These are phyloP conservation scores for Polygonum maritimum DNA, from an alignment of 148 eudicot genomes.

Conservation along the genomic window DNA sequence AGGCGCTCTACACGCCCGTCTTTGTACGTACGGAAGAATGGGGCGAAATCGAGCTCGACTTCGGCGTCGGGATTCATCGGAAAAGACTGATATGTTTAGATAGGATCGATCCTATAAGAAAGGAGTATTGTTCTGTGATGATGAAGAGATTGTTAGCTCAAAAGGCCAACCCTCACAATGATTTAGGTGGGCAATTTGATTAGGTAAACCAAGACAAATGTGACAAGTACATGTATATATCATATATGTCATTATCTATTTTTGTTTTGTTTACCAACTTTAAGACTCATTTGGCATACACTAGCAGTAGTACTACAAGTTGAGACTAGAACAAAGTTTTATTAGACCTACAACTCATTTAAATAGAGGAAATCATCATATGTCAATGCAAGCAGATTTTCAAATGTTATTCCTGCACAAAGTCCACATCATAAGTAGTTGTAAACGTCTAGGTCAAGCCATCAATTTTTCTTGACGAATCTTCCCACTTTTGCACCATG, in stretches of 20 bases:
- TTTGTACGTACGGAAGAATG: constrained; percentile 25
- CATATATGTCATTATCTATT: no score
- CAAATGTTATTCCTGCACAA: not conserved
- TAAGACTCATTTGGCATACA: not conserved
- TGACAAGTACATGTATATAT: no score
- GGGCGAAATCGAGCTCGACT: constrained; percentile 16
- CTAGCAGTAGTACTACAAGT: not conserved
- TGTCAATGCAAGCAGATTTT: not conserved
- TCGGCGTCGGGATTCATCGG: constrained; percentile 6
- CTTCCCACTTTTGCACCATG: constrained; percentile 53
- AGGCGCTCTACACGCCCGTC: constrained; percentile 23
- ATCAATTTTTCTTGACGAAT: constrained; percentile 8
- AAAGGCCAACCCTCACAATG: no score
- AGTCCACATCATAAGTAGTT: not conserved
- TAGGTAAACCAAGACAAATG: no score
- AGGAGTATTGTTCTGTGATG: not conserved
- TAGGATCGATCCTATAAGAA: not conserved
- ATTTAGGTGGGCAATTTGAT: no score
- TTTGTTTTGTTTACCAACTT: no score
- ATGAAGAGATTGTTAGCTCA: not conserved
- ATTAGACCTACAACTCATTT: no score
- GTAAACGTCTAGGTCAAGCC: not conserved
- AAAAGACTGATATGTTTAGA: not conserved
- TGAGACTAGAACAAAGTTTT: no score
- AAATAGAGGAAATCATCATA: not conserved